Percentiles rank a stretch among this genome's conserved stretches.
Conservation (phyloP, 164 flowering plant genomes). For the Paratinospora sagittata region DNA sequence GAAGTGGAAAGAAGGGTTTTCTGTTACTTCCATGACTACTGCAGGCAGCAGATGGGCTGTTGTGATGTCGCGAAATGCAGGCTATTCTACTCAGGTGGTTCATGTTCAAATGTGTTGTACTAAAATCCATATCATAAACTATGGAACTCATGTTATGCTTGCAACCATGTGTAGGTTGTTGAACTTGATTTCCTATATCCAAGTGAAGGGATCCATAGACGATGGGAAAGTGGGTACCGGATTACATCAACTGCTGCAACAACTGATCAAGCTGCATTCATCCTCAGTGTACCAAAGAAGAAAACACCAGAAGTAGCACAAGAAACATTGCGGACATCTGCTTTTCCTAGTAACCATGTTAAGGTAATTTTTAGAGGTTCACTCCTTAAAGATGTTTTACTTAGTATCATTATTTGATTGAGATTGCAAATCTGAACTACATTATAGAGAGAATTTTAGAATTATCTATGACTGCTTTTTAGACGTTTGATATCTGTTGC, state of each 20-base stretch:
- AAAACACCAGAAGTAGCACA: conserved; percentile 42
- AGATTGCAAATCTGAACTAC: background rate
- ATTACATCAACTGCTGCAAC: conserved; percentile 56
- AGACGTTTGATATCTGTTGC: too few relatives aligned
- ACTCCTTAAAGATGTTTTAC: background rate
- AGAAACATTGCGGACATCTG: conserved; percentile 56
- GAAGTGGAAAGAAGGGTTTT: conserved; percentile 72
- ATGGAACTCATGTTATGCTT: background rate
- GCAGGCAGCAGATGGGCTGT: conserved; percentile 58
- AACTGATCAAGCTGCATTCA: conserved; percentile 58
- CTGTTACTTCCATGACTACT: conserved; percentile 59
- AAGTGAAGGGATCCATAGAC: conserved; percentile 56
- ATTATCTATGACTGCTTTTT: background rate
- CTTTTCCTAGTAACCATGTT: conserved; percentile 50
- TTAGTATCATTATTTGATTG: background rate
- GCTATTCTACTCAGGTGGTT: conserved; percentile 50
- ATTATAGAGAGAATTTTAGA: background rate
- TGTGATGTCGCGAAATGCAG: conserved; percentile 62
- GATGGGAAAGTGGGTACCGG: conserved; percentile 59
- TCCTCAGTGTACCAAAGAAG: conserved; percentile 47
- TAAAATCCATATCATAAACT: background rate
- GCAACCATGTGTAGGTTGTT: conserved; percentile 40
- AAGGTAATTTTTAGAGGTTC: conserved; percentile 29
- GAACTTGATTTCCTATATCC: conserved; percentile 65
- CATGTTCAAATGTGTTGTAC: background rate